A percentile compares a stretch with the other conserved stretches of the same genome.
Conservation (phyloP, 2,329 filamentous ascomycete genomes). For the Lasiodiplodia theobromae region DNA sequence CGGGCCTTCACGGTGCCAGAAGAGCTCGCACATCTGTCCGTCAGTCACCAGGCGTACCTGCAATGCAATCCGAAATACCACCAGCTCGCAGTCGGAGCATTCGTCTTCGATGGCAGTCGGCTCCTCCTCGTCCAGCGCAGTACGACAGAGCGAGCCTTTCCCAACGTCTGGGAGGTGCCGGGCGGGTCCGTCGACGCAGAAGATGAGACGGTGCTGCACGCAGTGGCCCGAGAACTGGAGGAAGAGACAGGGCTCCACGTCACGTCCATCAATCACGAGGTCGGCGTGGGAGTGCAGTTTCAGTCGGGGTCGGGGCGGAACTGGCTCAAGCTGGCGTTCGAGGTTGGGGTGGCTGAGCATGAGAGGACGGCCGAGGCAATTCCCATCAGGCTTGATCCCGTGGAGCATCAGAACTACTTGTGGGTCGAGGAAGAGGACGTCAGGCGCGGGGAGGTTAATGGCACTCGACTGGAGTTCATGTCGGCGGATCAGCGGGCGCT, state of each 20-base stretch:
- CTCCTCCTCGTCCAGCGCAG: slow-evolving; percentile 47
- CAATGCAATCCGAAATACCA: slow-evolving; percentile 38
- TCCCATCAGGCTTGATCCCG: slow-evolving; percentile 44
- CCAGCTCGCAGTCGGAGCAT: slow-evolving; percentile 40
- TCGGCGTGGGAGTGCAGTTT: slow-evolving; percentile 42
- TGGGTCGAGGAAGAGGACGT: slow-evolving; percentile 53
- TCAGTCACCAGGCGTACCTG: slow-evolving; percentile 41
- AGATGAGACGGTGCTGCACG: slow-evolving; percentile 58
- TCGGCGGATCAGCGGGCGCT: slow-evolving; percentile 37
- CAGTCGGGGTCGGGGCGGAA: slow-evolving; percentile 26
- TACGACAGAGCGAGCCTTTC: slow-evolving; percentile 44
- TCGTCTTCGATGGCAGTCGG: slow-evolving; percentile 43
- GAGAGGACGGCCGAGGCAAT: slow-evolving; percentile 29
- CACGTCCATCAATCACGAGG: slow-evolving; percentile 51
- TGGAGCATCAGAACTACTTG: slow-evolving; percentile 51
- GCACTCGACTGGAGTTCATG: slow-evolving; percentile 42
- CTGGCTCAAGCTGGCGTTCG: slow-evolving; percentile 49
- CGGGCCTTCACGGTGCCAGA: not conserved
- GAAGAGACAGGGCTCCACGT: slow-evolving; percentile 61
- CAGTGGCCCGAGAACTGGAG: slow-evolving; percentile 57
- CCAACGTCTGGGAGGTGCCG: slow-evolving; percentile 56
- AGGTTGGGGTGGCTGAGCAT: slow-evolving; percentile 41
- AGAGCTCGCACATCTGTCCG: slow-evolving; percentile 30
- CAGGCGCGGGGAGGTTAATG: slow-evolving; percentile 38
- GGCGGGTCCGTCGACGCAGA: slow-evolving; percentile 57